Conservation (phyloP, 164 flowering plant genomes). For the Nymphaea thermarum region DNA sequence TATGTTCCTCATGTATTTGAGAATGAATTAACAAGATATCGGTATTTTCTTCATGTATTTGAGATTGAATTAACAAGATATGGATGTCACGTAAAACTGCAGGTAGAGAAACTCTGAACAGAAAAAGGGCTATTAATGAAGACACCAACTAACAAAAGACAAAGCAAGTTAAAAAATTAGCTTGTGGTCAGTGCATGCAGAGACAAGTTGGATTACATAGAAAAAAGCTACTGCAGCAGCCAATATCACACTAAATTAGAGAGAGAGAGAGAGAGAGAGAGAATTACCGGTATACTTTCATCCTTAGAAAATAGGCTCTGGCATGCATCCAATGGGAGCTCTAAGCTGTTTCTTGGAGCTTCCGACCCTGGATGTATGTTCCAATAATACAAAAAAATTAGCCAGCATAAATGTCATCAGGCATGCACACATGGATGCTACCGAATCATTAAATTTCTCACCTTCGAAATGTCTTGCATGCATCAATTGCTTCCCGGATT, state of each 20-base stretch:
- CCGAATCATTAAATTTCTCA: slow-evolving; percentile 13
- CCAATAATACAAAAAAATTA: slow-evolving; percentile 1
- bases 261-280: not conserved
- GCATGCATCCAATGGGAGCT: slow-evolving; percentile 41
- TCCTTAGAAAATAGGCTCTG: slow-evolving; percentile 23
- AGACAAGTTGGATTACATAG: no score
- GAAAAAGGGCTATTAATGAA: no score
- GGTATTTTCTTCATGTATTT: not conserved
- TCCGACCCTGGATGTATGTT: slow-evolving; percentile 39
- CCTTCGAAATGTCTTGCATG: slow-evolving; percentile 44
- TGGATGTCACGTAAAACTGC: no score
- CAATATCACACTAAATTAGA: no score
- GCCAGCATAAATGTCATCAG: not conserved
- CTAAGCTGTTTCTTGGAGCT: slow-evolving; percentile 83
- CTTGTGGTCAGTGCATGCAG: not conserved
- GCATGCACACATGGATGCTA: not conserved
- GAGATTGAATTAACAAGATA: not conserved
- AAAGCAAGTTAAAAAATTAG: not conserved
- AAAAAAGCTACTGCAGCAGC: no score
- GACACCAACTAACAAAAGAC: not conserved
- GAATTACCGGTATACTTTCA: slow-evolving; percentile 31
- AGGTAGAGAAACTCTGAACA: not conserved
- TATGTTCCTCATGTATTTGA: not conserved
- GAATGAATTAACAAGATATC: not conserved
- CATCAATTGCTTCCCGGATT: slow-evolving; percentile 35